A percentile compares a stretch with the other conserved stretches of the same genome.
Evolutionary conservation across 129 eudicot species (phyloP).

Genomic region (Cynara cardunculus): DNA sequence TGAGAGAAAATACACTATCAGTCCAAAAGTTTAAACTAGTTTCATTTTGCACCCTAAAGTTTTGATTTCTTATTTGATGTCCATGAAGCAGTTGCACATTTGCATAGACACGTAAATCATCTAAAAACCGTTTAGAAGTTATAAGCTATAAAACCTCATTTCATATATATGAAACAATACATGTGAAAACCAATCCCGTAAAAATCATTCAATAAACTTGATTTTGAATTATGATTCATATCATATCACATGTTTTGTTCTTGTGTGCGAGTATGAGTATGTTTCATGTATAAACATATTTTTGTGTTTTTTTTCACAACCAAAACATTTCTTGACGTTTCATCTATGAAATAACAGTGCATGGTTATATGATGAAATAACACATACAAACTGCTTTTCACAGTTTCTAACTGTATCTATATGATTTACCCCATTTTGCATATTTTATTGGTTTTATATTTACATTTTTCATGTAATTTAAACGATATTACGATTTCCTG

Average conservation of each 20-base stretch:
- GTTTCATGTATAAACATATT: not conserved
- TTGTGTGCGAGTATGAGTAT: not conserved
- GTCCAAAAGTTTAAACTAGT: conserved; percentile 7
- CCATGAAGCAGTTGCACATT: not conserved
- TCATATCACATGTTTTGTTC: no score
- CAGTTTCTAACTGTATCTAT: no score
- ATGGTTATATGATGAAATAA: no score
- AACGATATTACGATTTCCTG: not conserved
- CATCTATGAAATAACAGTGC: not conserved
- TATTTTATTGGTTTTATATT: not conserved
- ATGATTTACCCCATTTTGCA: no score
- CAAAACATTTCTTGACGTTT: not conserved
- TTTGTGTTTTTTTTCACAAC: not conserved
- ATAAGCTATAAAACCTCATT: no score
- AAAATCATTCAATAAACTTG: no score
- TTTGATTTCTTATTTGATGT: not conserved
- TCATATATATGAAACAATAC: not conserved
- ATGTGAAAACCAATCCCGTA: no score
- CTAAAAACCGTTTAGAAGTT: not conserved
- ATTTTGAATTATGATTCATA: no score
- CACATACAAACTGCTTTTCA: no score
- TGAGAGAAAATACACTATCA: not conserved
- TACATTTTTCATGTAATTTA: not conserved
- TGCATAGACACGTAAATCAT: not conserved
- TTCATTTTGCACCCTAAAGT: not conserved